Base-by-base conservation (phyloP, 768 basidiomycete genomes). In the Kwoniella bestiolae region DNA sequence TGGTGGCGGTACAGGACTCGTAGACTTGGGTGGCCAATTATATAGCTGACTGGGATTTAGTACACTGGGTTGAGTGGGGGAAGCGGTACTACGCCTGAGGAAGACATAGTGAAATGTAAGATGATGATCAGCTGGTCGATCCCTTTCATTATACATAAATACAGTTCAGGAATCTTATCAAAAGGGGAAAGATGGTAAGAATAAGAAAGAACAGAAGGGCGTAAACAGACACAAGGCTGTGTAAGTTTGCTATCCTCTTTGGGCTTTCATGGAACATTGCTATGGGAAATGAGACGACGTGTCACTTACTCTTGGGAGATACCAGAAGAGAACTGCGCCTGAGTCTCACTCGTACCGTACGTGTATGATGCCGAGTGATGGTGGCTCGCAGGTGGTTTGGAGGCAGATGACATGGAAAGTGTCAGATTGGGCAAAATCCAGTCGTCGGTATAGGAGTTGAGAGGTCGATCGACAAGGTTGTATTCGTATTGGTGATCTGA, bases 301-400 rank as follows among this genome's bases (percentile, higher is more conserved):
- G 52, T 14, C 3, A 60, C 64, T 52, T 32, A 66, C 64, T 60
- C 64, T 46, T 66, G 64, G 14, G 64, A 66, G 7, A 66, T 23
- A 26, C 64, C 64, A 3, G 62, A 63, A 25, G 62, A 38, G 53
- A 46, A 56, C 28, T 31, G 16, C 6, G 56, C 14, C 29, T 61
- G 60, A 21, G 51, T 35, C 8, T 63, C 53, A 35, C 51, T 63
- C 4, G 38, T 47, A 8, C 62, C 62, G 62, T 63, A 63, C n/a
- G 62, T 63, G 25, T 46, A 63, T 25, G 62, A 63, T 38, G 62
- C 62, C 41, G 62, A 63, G 44, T 63, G 62, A 28, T 63, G 62
- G 31, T 63, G 53, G 34, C 44, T 47, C 53, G 26, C 14, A 16
- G 44, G 28, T 14, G 47, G 32, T 49, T 61, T 61, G 26, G 52